A percentile compares a stretch with the other conserved stretches of the same genome.
phyloP scores from a whole-genome alignment of 192 early-diverging fungal genomes.

The Linnemannia hyalina region DNA sequence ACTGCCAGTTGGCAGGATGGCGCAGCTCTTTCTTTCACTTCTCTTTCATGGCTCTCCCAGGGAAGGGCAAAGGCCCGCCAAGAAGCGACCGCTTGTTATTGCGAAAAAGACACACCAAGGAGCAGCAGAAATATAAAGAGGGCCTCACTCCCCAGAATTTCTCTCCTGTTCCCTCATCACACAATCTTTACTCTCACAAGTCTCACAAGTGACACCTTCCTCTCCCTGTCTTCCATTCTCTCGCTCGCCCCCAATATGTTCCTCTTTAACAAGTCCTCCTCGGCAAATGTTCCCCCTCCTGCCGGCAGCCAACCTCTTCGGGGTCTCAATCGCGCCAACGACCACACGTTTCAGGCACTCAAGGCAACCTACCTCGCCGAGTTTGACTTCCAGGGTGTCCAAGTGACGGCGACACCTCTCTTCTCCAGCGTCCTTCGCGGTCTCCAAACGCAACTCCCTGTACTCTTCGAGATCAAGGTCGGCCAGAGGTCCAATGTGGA shows the following conservation, averaged over 20 bases:
- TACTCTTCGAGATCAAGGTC: slow-evolving; percentile 41
- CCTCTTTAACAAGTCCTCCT: slow-evolving; percentile 2
- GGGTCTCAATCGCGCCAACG: slow-evolving; percentile 26
- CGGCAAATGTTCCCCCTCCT: background rate
- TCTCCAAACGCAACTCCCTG: slow-evolving; percentile 28
- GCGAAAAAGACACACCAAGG: slow-evolving; percentile 2
- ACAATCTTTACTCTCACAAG: slow-evolving; percentile 10
- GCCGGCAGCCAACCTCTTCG: slow-evolving; percentile 13
- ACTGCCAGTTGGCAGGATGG: background rate
- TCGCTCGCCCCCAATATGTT: slow-evolving; percentile 18
- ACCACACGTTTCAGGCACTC: slow-evolving; percentile 23
- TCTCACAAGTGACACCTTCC: slow-evolving; percentile 11
- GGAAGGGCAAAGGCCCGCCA: background rate
- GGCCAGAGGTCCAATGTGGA: slow-evolving; percentile 34
- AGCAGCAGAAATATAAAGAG: slow-evolving; percentile 10
- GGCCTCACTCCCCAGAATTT: background rate
- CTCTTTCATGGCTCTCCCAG: background rate
- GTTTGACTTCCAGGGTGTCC: slow-evolving; percentile 37
- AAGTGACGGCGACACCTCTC: slow-evolving; percentile 35
- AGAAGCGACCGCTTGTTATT: background rate
- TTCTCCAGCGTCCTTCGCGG: slow-evolving; percentile 38
- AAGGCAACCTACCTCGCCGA: slow-evolving; percentile 36
- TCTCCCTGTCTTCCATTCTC: slow-evolving; percentile 3
- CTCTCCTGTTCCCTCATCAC: background rate
- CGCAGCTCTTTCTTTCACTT: slow-evolving; percentile 1